Percentiles rank a stretch among this genome's conserved stretches.
These are phyloP conservation scores for Oryza australiensis DNA, from an alignment of 176 grass and related monocot species.

Conservation along the genomic window DNA sequence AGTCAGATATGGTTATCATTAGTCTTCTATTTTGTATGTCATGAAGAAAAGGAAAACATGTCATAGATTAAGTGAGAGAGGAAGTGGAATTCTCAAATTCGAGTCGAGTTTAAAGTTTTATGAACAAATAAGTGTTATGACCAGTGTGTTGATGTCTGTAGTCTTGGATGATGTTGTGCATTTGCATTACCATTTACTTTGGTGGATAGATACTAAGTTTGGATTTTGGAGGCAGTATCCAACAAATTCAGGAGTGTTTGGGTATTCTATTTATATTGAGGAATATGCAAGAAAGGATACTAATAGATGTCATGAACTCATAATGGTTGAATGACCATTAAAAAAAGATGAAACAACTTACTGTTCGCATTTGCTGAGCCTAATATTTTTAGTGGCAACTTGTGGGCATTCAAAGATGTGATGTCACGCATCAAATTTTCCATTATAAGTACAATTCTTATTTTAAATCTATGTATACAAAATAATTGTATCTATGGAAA, in stretches of 20 bases:
- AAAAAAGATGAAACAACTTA: constrained; percentile 6
- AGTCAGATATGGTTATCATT: neutral
- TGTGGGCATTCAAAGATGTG: neutral
- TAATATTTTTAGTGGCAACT: neutral
- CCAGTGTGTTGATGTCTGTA: neutral
- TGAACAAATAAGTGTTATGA: neutral
- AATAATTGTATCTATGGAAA: neutral
- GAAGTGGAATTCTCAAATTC: neutral
- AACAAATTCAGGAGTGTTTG: neutral
- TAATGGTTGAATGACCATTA: neutral
- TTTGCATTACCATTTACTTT: neutral
- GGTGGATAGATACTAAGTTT: neutral
- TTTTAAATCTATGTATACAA: neutral
- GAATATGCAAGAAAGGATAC: neutral
- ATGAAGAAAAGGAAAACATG: neutral
- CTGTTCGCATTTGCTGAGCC: neutral
- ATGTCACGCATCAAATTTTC: neutral
- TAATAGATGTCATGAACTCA: neutral
- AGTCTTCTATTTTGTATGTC: neutral
- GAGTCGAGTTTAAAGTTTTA: neutral
- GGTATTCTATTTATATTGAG: neutral
- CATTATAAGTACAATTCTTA: neutral
- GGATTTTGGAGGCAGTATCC: neutral
- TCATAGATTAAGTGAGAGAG: neutral
- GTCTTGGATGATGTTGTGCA: neutral